Conservation (phyloP, 495 filamentous ascomycete species). For the Penicillium argentinense region DNA sequence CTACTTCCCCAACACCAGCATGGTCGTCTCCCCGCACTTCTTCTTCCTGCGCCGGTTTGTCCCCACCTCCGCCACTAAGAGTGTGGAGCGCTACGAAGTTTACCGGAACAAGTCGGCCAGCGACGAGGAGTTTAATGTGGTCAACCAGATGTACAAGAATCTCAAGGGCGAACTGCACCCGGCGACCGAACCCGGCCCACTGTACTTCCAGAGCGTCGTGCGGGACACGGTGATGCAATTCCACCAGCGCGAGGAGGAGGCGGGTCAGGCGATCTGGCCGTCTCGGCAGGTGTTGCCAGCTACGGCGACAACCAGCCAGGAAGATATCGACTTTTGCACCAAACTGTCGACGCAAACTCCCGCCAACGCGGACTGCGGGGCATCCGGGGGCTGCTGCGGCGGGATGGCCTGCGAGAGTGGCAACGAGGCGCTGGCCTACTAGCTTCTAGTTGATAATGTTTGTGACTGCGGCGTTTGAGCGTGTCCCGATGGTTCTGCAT, state of each 20-base stretch:
- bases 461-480: constrained; percentile 1
- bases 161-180: constrained; percentile 49
- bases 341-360: constrained; percentile 24
- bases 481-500: constrained; percentile 1
- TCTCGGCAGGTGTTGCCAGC: constrained; percentile 40
- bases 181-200: constrained; percentile 41
- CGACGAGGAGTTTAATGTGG: constrained; percentile 43
- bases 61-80: constrained; percentile 36
- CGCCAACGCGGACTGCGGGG: constrained; percentile 8
- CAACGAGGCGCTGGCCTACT: constrained; percentile 20
- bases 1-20: constrained; percentile 47
- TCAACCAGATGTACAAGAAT: constrained; percentile 43
- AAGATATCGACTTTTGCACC: constrained; percentile 42
- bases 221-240: constrained; percentile 41
- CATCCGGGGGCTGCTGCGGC: constrained; percentile 20
- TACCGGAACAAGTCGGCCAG: constrained; percentile 45
- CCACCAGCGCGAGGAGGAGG: constrained; percentile 38
- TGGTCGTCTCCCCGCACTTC: constrained; percentile 44
- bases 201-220: constrained; percentile 47
- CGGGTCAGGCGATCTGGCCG: constrained; percentile 47
- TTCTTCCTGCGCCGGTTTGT: constrained; percentile 51
- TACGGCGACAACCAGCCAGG: constrained; percentile 27
- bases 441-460: constrained; percentile 6
- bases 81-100: constrained; percentile 46
- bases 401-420: constrained; percentile 22